phyloP scores from a whole-genome alignment of 495 filamentous ascomycete genomes.

The Melanomma pulvis-pyrius region DNA sequence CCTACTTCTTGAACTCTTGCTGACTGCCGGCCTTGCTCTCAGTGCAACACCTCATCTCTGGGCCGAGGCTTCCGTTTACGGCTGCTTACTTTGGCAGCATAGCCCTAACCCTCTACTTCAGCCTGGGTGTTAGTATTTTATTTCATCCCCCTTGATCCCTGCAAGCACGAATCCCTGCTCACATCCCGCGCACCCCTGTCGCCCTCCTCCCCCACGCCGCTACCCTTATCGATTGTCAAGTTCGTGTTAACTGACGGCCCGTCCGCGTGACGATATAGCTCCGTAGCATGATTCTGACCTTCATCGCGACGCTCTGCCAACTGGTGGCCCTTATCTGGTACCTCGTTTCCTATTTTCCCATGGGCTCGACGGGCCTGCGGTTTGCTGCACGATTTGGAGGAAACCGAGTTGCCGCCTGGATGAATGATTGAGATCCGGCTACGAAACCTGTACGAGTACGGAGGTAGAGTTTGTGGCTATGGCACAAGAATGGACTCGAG shows the following conservation, averaged over 20 bases:
- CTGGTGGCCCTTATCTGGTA: conserved; percentile 87
- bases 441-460: conserved; percentile 32
- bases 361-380: conserved; percentile 86
- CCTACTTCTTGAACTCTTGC: not conserved
- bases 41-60: conserved; percentile 80
- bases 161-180: conserved; percentile 12
- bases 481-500: conserved; percentile 24
- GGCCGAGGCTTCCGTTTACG: conserved; percentile 86
- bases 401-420: conserved; percentile 82
- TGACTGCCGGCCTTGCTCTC: not conserved
- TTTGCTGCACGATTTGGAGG: conserved; percentile 85
- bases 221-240: conserved; percentile 36
- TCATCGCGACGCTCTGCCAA: conserved; percentile 81
- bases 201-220: conserved; percentile 30
- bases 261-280: conserved; percentile 60
- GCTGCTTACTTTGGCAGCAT: conserved; percentile 97
- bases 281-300: conserved; percentile 75
- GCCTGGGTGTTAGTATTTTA: conserved; percentile 73
- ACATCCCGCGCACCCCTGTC: conserved; percentile 28
- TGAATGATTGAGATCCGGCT: conserved; percentile 62
- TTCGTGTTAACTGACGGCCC: conserved; percentile 29
- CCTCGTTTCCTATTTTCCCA: conserved; percentile 95
- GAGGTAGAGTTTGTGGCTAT: conserved; percentile 24
- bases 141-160: conserved; percentile 24
- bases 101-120: conserved; percentile 84